These are phyloP conservation scores for Chrysopogon serrulatus DNA, from an alignment of 176 grass and related monocot genomes.

Conservation along the genomic window DNA sequence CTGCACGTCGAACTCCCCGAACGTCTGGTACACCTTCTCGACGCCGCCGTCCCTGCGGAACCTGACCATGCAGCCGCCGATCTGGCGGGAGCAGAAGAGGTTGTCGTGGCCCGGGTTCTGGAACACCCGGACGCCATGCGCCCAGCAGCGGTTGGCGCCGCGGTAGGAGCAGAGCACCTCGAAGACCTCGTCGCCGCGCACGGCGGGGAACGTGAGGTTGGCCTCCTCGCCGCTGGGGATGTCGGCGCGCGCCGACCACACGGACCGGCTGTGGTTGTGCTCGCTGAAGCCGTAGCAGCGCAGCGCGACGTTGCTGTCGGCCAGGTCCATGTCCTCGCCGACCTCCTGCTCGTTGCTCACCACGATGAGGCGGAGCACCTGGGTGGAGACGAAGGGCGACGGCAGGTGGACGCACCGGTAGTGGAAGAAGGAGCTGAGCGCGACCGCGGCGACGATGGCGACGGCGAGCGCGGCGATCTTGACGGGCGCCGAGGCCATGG, in stretches of 20 bases:
- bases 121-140: conserved; percentile 44
- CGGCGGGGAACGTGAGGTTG: conserved; percentile 24
- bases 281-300: conserved; percentile 47
- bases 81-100: conserved; percentile 34
- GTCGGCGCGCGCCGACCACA: conserved; percentile 28
- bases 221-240: conserved; percentile 25
- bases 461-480: conserved; percentile 48
- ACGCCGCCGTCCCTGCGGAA: conserved; percentile 56
- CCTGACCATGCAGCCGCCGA: conserved; percentile 39
- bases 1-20: not conserved
- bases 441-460: conserved; percentile 13
- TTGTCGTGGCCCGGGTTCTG: conserved; percentile 49
- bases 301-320: conserved; percentile 47
- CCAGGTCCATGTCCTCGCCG: conserved; percentile 50
- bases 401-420: conserved; percentile 33
- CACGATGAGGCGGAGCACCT: not conserved
- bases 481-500: conserved; percentile 42
- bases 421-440: conserved; percentile 33
- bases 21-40: conserved; percentile 46
- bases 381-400: conserved; percentile 8
- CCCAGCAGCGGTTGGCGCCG: conserved; percentile 57
- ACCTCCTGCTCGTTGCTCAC: conserved; percentile 54
- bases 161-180: conserved; percentile 61
- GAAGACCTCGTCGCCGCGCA: conserved; percentile 56
- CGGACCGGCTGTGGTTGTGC: conserved; percentile 27